phyloP scores from a whole-genome alignment of 768 basidiomycete species.

The Leccinellum albellum region DNA sequence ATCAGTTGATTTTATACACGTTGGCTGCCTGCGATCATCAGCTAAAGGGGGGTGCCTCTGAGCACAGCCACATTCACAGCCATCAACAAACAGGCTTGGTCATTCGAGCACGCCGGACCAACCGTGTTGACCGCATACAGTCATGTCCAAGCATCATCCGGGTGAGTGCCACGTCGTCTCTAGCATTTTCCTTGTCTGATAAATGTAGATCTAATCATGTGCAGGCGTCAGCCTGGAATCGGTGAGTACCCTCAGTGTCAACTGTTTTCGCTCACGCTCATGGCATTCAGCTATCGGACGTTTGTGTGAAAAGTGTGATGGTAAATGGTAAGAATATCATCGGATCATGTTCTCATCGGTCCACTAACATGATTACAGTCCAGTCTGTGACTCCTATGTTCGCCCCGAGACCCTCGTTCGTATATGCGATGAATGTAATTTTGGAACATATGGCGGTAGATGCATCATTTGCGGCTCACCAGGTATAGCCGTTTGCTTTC shows the following conservation, averaged over 20 bases:
- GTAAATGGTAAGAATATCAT: conserved; percentile 78
- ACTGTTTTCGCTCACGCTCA: not conserved
- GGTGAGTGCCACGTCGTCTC: conserved; percentile 38
- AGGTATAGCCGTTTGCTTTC: conserved; percentile 44
- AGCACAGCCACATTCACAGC: conserved; percentile 20
- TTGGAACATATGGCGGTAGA: conserved; percentile 94
- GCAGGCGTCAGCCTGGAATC: conserved; percentile 94
- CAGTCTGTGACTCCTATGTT: conserved; percentile 98
- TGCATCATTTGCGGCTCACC: conserved; percentile 98
- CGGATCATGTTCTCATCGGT: not conserved
- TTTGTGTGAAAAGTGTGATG: conserved; percentile 98
- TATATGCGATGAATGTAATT: conserved; percentile 99
- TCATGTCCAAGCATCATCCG: conserved; percentile 90
- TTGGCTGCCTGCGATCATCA: not conserved
- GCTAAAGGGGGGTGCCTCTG: not conserved
- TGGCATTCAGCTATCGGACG: conserved; percentile 80
- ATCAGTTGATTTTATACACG: conserved; percentile 4
- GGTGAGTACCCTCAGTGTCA: conserved; percentile 47
- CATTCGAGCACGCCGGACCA: not conserved
- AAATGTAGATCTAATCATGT: conserved; percentile 89
- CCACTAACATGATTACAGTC: conserved; percentile 46
- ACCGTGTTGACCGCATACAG: conserved; percentile 13
- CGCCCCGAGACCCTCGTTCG: conserved; percentile 96
- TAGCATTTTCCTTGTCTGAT: not conserved
- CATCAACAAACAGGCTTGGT: conserved; percentile 10